These are phyloP conservation scores for Lachnellula cervina DNA, from an alignment of 2,329 filamentous ascomycete species.

Conservation along the genomic window DNA sequence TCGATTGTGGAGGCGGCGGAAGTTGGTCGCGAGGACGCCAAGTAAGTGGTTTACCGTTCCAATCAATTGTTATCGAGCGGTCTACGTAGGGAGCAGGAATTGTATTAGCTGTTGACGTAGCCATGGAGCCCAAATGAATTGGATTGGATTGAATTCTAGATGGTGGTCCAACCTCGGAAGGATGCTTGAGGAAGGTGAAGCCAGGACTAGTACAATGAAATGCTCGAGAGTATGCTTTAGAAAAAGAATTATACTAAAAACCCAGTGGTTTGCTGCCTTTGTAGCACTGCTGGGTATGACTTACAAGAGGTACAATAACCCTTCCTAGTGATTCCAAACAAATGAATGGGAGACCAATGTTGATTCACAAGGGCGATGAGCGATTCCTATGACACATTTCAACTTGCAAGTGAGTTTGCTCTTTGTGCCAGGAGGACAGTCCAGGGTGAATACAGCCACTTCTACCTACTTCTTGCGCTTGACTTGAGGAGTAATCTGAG, in stretches of 20 bases:
- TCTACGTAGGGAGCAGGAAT: neutral
- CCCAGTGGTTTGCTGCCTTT: neutral
- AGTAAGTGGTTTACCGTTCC: neutral
- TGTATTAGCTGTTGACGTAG: neutral
- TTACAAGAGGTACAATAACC: neutral
- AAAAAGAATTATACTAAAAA: neutral
- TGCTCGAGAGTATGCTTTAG: neutral
- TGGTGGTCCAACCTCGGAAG: neutral
- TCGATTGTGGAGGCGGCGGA: neutral
- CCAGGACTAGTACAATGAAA: too few relatives aligned
- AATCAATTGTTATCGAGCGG: neutral
- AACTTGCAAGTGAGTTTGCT: too few relatives aligned
- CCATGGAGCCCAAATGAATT: neutral
- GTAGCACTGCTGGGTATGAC: neutral
- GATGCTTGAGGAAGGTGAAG: neutral
- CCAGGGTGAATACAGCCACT: too few relatives aligned
- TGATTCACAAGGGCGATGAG: too few relatives aligned
- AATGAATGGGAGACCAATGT: too few relatives aligned
- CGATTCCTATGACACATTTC: too few relatives aligned
- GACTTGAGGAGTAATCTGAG: too few relatives aligned
- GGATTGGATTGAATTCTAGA: neutral
- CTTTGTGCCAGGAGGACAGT: too few relatives aligned
- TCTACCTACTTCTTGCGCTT: too few relatives aligned
- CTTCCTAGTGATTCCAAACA: neutral
- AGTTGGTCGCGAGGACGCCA: neutral